These are phyloP conservation scores for Tillandsia fasciculata DNA, from an alignment of 176 grass and related monocot genomes.

Conservation along the genomic window DNA sequence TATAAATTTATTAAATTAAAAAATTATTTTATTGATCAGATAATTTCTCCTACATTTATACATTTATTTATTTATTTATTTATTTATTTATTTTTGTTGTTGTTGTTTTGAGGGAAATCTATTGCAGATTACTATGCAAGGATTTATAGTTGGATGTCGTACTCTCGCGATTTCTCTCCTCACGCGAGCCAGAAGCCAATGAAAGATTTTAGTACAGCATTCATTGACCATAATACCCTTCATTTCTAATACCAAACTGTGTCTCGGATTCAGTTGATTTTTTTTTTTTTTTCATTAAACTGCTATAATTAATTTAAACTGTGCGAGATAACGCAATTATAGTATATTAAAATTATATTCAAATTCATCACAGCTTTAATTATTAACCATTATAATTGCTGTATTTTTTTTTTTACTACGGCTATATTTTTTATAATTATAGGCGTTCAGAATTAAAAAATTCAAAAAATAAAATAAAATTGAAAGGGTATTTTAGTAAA, in stretches of 20 bases:
- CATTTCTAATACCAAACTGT: not conserved
- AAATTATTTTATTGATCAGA: too few species aligned
- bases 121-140: conserved; percentile 12
- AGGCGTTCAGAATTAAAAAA: too few species aligned
- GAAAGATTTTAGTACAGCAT: not conserved
- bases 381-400: too few species aligned
- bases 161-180: conserved; percentile 11
- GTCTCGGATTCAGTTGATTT: too few species aligned
- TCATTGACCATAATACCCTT: not conserved
- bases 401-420: too few species aligned
- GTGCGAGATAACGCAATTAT: too few species aligned
- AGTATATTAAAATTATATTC: too few species aligned
- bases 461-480: not conserved
- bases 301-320: too few species aligned
- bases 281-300: too few species aligned
- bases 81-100: not conserved
- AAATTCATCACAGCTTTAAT: too few species aligned
- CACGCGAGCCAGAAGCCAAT: not conserved
- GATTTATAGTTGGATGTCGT: conserved; percentile 14
- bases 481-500: conserved; percentile 3
- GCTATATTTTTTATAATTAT: too few species aligned
- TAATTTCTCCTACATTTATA: not conserved
- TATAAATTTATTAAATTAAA: not conserved
- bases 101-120: not conserved
- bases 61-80: not conserved